Percentiles rank a stretch among this genome's conserved stretches.
Evolutionary conservation across 2,329 filamentous ascomycete species (phyloP).

Genomic region (Aureobasidium musti): DNA sequence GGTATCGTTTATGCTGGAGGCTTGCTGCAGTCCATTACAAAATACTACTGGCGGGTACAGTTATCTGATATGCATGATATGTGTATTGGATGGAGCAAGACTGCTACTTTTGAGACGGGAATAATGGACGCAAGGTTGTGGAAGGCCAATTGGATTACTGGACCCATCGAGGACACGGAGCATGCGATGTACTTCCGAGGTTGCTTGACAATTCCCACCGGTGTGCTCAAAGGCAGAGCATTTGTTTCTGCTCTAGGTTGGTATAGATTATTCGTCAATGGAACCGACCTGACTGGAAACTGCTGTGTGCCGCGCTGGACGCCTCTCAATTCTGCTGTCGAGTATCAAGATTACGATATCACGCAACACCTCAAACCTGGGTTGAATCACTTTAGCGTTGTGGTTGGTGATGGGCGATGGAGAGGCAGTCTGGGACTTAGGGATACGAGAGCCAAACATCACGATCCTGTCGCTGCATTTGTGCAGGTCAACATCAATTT

Average conservation of each 20-base stretch:
- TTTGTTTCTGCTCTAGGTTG: slow-evolving; percentile 24
- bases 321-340: slow-evolving; percentile 13
- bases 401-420: slow-evolving; percentile 23
- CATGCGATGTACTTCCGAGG: slow-evolving; percentile 25
- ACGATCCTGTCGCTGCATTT: slow-evolving; percentile 17
- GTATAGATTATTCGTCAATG: slow-evolving; percentile 23
- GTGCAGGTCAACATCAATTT: slow-evolving; percentile 17
- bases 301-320: slow-evolving; percentile 24
- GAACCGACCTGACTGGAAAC: slow-evolving; percentile 17
- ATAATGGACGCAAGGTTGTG: slow-evolving; percentile 21
- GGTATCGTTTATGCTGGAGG: slow-evolving; percentile 12
- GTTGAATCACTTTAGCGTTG: slow-evolving; percentile 17
- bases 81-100: neutral
- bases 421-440: slow-evolving; percentile 20
- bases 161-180: slow-evolving; percentile 20
- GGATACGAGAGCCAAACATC: slow-evolving; percentile 18
- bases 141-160: slow-evolving; percentile 28
- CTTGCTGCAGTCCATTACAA: slow-evolving; percentile 8
- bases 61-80: slow-evolving; percentile 18
- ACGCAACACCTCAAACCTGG: slow-evolving; percentile 8
- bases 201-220: neutral
- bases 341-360: slow-evolving; percentile 26
- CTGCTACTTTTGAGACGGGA: slow-evolving; percentile 12
- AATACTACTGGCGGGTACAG: slow-evolving; percentile 20
- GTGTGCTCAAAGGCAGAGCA: slow-evolving; percentile 14